Base-by-base conservation (phyloP, 2,329 filamentous ascomycete species). In the Fusarium euwallaceae region DNA sequence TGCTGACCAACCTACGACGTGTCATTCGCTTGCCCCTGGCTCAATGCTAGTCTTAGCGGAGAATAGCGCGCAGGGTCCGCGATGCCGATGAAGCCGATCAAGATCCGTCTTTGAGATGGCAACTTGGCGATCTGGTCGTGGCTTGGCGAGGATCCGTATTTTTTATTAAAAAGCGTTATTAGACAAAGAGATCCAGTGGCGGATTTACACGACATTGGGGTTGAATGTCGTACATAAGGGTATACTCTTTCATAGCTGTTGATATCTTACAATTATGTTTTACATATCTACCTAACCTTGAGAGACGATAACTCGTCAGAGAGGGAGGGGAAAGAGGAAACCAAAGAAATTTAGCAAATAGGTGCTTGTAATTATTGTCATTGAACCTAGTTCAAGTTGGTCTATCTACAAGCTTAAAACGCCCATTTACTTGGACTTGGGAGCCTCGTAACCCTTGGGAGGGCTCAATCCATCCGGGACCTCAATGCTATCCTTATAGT, bases 401-500 rank as follows among this genome's bases (percentile, higher is more conserved):
- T 48, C 61, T 58, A 64, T 43, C 17, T 69, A 66, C 53, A 63
- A 59, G 37, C 24, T 37, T 17, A 39, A 36, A 32, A 4, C 16
- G 17, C 4, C 36, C 4, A 32, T 73, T 20, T 67, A 64, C 32
- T 69, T 73, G 16, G 63, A 69, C 66, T 75, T 72, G 14, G 56
- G 51, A 34, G 81, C 77, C 51, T 74, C 71, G 66, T 85, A 87
- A 0, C 82, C 85, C 64, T 77, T 59, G 6, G 86, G 86, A 39
- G 86, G 85, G 70, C 85, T 80, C 14, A 84, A 76, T 4, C 86
- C 86, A 66, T 87, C 86, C 0, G 82, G 79, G 16, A 83, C 78
- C 75, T 85, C 81, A 63, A 85, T 79, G 29, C 77, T 79, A 70
- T 83, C 80, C 68, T 77, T 74, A 71, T 88, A 88, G 77, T 88